Conservation (phyloP, 176 grass and related monocot species). For the Paspalum vaginatum region DNA sequence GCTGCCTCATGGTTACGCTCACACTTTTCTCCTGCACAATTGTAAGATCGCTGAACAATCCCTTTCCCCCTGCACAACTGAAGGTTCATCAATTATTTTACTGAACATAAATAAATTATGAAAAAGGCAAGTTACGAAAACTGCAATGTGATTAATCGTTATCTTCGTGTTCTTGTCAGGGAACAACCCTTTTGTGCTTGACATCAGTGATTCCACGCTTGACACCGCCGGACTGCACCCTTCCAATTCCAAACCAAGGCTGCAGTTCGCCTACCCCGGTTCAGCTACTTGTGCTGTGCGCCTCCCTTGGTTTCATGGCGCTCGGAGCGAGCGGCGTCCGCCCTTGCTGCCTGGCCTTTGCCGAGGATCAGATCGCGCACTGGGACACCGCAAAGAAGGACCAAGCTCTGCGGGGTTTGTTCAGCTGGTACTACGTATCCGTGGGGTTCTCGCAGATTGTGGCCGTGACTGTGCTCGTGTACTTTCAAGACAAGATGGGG, state of each 20-base stretch:
- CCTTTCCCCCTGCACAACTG: background rate
- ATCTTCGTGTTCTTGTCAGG: slow-evolving; percentile 15
- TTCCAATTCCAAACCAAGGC: background rate
- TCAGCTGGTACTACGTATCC: slow-evolving; percentile 52
- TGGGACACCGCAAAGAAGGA: background rate
- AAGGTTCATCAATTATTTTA: background rate
- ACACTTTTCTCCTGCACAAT: slow-evolving; percentile 30
- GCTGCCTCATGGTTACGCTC: slow-evolving; percentile 37
- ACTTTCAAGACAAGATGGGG: slow-evolving; percentile 36
- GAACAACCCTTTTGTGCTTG: slow-evolving; percentile 34
- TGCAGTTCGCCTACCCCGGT: background rate
- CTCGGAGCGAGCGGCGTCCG: slow-evolving; percentile 37
- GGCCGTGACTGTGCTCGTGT: slow-evolving; percentile 30
- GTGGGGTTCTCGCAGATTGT: slow-evolving; percentile 39
- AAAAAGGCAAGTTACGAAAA: background rate
- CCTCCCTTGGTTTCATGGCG: slow-evolving; percentile 24
- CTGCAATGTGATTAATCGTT: background rate
- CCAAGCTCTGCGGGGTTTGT: slow-evolving; percentile 16
- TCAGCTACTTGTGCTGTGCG: slow-evolving; percentile 14
- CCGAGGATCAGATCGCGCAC: slow-evolving; percentile 44
- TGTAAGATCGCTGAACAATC: slow-evolving; percentile 15
- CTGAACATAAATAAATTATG: no score
- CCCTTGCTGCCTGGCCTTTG: slow-evolving; percentile 34
- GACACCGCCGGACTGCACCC: background rate
- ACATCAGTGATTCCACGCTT: slow-evolving; percentile 28